Conservation (phyloP, 345 rosid species). For the Punica granatum region DNA sequence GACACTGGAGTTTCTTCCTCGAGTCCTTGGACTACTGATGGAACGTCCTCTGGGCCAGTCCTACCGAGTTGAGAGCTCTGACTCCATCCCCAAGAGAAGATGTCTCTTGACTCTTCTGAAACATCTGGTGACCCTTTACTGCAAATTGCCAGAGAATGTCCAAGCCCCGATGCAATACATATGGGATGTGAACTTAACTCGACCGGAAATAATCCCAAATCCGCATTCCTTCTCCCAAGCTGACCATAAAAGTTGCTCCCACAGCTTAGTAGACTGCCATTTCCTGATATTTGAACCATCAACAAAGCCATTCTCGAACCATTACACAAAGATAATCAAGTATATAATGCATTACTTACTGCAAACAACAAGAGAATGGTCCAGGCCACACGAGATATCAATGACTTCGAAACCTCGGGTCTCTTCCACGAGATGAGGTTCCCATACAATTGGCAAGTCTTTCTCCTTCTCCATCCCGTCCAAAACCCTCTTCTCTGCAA, state of each 20-base stretch:
- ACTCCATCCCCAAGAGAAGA: slow-evolving; percentile 93
- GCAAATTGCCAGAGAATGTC: slow-evolving; percentile 82
- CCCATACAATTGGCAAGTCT: slow-evolving; percentile 80
- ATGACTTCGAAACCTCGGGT: slow-evolving; percentile 32
- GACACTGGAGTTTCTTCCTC: slow-evolving; percentile 39
- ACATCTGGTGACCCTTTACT: slow-evolving; percentile 17
- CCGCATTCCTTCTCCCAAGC: slow-evolving; percentile 55
- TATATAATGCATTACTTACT: slow-evolving; percentile 29
- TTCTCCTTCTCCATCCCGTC: slow-evolving; percentile 75
- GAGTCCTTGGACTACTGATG: slow-evolving; percentile 41
- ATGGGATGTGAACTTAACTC: slow-evolving; percentile 26
- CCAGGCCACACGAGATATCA: slow-evolving; percentile 76
- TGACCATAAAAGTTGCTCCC: slow-evolving; percentile 89
- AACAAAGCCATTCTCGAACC: slow-evolving; percentile 9
- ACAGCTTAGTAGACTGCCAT: slow-evolving; percentile 57
- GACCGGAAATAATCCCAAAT: slow-evolving; percentile 56
- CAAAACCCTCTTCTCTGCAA: slow-evolving; percentile 52
- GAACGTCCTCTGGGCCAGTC: slow-evolving; percentile 42
- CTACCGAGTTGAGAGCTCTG: slow-evolving; percentile 75
- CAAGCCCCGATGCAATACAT: slow-evolving; percentile 72
- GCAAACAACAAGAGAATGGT: slow-evolving; percentile 79
- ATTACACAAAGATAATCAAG: slow-evolving; percentile 1
- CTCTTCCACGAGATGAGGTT: slow-evolving; percentile 67
- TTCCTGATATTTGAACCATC: slow-evolving; percentile 32
- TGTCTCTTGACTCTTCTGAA: slow-evolving; percentile 15